phyloP scores from a whole-genome alignment of 352 stramenopile species.

The Pythium scleroteichum region DNA sequence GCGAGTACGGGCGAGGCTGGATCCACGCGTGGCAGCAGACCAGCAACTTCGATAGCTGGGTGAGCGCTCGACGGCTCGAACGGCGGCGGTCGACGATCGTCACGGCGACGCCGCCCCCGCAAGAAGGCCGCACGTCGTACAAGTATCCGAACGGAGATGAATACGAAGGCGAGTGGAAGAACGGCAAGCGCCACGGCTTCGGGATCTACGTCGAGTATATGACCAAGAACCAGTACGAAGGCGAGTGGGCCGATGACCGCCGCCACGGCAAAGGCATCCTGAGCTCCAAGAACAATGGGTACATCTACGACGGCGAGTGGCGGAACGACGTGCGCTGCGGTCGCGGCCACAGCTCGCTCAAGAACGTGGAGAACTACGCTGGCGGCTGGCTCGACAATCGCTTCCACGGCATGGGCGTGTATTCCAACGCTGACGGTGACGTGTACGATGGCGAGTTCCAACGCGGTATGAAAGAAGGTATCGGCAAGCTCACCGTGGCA shows the following conservation, averaged over 20 bases:
- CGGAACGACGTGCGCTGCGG: slow-evolving; percentile 65
- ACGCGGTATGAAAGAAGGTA: slow-evolving; percentile 50
- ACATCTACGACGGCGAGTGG: slow-evolving; percentile 86
- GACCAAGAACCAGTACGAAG: slow-evolving; percentile 80
- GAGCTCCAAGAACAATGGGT: slow-evolving; percentile 52
- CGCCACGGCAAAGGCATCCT: slow-evolving; percentile 76
- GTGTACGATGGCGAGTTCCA: slow-evolving; percentile 75
- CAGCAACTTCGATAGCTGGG: slow-evolving; percentile 60
- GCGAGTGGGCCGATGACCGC: slow-evolving; percentile 61
- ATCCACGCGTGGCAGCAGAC: slow-evolving; percentile 66
- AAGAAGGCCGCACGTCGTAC: slow-evolving; percentile 48
- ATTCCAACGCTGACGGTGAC: slow-evolving; percentile 59
- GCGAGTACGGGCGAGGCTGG: slow-evolving; percentile 63
- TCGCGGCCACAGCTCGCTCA: slow-evolving; percentile 67
- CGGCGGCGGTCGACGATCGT: slow-evolving; percentile 30
- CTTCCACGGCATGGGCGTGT: slow-evolving; percentile 66
- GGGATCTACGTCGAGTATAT: slow-evolving; percentile 74
- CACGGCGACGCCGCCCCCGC: slow-evolving; percentile 30
- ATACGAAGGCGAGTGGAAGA: slow-evolving; percentile 73
- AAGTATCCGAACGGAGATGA: slow-evolving; percentile 74
- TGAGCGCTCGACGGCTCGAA: slow-evolving; percentile 34
- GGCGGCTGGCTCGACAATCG: slow-evolving; percentile 63
- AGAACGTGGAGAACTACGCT: slow-evolving; percentile 72
- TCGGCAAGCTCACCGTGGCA: slow-evolving; percentile 55
- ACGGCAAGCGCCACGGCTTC: slow-evolving; percentile 68